These are phyloP conservation scores for Xerocomellus amylosporus DNA, from an alignment of 768 basidiomycete genomes.

Conservation along the genomic window DNA sequence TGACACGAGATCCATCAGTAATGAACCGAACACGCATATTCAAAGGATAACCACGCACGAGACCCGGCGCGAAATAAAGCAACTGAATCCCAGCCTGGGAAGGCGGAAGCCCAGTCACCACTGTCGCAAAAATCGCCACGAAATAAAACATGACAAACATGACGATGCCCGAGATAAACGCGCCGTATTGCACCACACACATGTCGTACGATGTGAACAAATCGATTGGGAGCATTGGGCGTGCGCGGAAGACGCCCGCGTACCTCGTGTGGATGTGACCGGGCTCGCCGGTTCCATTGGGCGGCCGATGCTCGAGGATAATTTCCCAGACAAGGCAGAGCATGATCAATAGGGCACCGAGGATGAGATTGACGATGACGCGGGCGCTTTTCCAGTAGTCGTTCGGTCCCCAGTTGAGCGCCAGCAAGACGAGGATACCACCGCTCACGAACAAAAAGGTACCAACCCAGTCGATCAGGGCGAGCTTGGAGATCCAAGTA, in stretches of 20 bases:
- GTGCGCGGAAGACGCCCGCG: conserved; percentile 25
- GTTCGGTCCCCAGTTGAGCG: conserved; percentile 49
- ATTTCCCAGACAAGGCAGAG: conserved; percentile 44
- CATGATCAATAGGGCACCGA: conserved; percentile 43
- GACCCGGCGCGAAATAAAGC: conserved; percentile 51
- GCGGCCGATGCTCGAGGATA: conserved; percentile 32
- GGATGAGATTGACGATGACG: conserved; percentile 46
- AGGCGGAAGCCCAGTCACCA: conserved; percentile 42
- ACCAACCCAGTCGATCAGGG: conserved; percentile 47
- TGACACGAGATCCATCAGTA: background rate
- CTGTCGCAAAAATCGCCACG: conserved; percentile 48
- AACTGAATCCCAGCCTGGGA: conserved; percentile 44
- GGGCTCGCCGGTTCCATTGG: background rate
- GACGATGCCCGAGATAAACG: conserved; percentile 45
- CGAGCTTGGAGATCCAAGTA: conserved; percentile 30
- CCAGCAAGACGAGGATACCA: conserved; percentile 47
- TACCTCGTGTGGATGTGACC: background rate
- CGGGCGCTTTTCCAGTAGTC: conserved; percentile 40
- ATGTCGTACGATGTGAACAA: conserved; percentile 44
- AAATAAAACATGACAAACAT: conserved; percentile 56
- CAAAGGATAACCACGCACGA: conserved; percentile 32
- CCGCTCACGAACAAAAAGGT: conserved; percentile 41
- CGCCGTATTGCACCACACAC: conserved; percentile 36
- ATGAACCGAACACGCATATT: background rate
- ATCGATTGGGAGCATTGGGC: conserved; percentile 47